Evolutionary conservation across 73 alveolate genomes (phyloP).

Genomic region (Paramecium primaurelia): DNA sequence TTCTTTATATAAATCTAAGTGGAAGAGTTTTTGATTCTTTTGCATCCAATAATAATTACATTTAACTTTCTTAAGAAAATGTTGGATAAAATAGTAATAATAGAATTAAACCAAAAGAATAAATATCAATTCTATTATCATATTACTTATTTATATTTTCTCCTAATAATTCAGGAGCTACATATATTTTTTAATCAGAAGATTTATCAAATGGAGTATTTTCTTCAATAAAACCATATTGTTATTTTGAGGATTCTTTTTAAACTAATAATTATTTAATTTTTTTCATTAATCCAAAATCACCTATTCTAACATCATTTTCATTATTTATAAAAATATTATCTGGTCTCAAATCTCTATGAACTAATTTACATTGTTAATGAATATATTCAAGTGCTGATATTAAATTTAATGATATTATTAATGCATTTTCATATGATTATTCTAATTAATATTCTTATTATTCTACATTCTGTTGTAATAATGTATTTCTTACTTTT

Average conservation of each 20-base stretch:
- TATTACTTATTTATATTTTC: not conserved
- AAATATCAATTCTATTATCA: not conserved
- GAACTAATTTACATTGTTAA: conserved; percentile 8
- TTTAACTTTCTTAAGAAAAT: not conserved
- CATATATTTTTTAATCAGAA: not conserved
- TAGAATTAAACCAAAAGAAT: not conserved
- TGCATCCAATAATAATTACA: not conserved
- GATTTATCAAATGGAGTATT: not conserved
- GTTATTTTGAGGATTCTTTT: not conserved
- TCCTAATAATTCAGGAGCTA: not conserved
- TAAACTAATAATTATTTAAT: not conserved
- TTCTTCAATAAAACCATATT: not conserved
- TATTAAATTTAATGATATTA: not conserved
- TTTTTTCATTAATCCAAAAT: conserved; percentile 11
- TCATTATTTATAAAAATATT: not conserved
- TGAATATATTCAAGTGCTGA: conserved; percentile 3
- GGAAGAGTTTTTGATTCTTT: not conserved
- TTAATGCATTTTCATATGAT: not conserved
- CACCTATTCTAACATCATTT: conserved; percentile 2
- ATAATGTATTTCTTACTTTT: not conserved
- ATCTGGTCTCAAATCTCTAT: conserved; percentile 12
- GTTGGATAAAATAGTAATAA: not conserved
- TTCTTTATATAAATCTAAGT: not conserved
- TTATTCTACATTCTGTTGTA: not conserved
- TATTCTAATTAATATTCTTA: not conserved